Evolutionary conservation across 1,139 yeast genomes (phyloP), one percentile per base, ranked within the genome.

Genomic region (Spathaspora jeffriesii): DNA sequence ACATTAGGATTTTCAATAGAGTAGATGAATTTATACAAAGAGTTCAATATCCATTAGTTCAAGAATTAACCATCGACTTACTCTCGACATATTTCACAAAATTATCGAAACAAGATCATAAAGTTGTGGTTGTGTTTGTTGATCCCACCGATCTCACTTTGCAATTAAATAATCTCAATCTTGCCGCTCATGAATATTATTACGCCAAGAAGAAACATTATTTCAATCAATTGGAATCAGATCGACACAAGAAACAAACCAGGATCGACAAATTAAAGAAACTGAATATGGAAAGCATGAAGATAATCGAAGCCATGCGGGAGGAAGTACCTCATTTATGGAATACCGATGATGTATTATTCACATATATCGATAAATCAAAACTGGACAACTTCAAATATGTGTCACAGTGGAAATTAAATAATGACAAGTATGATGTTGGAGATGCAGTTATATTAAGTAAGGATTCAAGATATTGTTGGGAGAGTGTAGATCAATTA

Each of bases 121-220:
- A 76, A 53, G 73, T 85, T 5, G 78, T 81, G n/a, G 67, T 85
- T 20, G 69, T 81, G 2, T 68, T 84, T 42, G 62, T 82, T 23
- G 81, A 84, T 58, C 66, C 79, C 13, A 62, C 63, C 14, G 23
- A 76, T 51, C 71, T 73, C 28, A 58, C 56, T 36, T 59, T 51
- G 13, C 66, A 65, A 27, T 65, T 80, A 14, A 73, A 71, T 52
- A 68, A 71, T 47, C 64, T 81, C 44, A 71, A 81, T 2, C 62
- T 74, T 46, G 73, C 76, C 10, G 81, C 79, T 5, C 87, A 83
- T 56, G 82, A 78, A 48, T 83, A 80, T 61, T 70, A 78, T 51
- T 63, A 70, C 47, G 53, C 67, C 40, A 76, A 79, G 56, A 72
- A 73, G 54, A 68, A 73, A 43, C 69, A 68, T 48, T 75, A 76